These are phyloP conservation scores for Persicaria tinctoria DNA, from an alignment of 148 eudicot genomes.

Conservation along the genomic window DNA sequence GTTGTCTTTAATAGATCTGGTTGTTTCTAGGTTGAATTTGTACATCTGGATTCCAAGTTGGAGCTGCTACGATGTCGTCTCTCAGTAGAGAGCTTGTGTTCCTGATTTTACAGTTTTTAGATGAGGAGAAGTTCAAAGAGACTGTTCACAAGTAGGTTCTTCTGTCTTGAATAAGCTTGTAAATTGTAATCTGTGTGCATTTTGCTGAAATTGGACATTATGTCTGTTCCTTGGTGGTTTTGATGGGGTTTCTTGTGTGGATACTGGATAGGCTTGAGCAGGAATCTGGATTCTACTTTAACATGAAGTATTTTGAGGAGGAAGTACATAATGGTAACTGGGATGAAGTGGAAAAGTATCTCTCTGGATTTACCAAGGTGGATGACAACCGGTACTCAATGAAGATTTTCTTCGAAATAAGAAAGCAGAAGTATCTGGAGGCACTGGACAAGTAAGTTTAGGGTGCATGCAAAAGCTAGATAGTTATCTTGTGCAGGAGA, in stretches of 20 bases:
- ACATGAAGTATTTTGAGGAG: slow-evolving; percentile 75
- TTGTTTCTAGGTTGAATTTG: slow-evolving; percentile 5
- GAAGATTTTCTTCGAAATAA: slow-evolving; percentile 73
- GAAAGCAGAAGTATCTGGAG: slow-evolving; percentile 77
- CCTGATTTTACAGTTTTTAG: slow-evolving; percentile 75
- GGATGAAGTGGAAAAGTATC: slow-evolving; percentile 72
- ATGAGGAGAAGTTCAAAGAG: slow-evolving; percentile 88
- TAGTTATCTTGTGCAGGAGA: neutral
- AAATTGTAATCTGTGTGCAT: neutral
- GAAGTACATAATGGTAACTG: slow-evolving; percentile 57
- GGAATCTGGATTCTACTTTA: slow-evolving; percentile 74
- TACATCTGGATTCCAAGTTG: slow-evolving; percentile 2
- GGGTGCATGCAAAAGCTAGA: neutral
- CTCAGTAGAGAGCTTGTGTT: slow-evolving; percentile 88
- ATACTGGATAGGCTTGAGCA: slow-evolving; percentile 59
- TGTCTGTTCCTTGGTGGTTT: neutral
- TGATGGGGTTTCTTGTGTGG: slow-evolving; percentile 6
- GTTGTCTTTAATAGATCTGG: slow-evolving; percentile 9
- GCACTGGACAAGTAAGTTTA: slow-evolving; percentile 64
- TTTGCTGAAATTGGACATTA: neutral
- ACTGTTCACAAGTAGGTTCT: slow-evolving; percentile 74
- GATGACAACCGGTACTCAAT: slow-evolving; percentile 63
- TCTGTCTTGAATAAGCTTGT: slow-evolving; percentile 4
- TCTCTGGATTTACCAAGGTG: slow-evolving; percentile 62
- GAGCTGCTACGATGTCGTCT: slow-evolving; percentile 53